Conservation (phyloP, 495 filamentous ascomycete genomes). For the Trichoderma asperelloides region DNA sequence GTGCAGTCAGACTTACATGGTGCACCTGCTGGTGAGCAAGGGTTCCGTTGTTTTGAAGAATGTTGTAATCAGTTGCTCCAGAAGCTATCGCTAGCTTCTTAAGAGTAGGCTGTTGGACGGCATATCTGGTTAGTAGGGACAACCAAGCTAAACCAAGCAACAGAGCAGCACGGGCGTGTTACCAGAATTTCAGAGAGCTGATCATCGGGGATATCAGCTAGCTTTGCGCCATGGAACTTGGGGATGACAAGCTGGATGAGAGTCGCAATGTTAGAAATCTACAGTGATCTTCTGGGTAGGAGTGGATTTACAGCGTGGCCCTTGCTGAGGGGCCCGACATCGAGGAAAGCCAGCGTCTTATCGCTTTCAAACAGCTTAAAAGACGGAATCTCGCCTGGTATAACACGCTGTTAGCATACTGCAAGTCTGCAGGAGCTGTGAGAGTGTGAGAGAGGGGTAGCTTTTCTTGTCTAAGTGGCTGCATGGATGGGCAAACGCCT, state of each 20-base stretch:
- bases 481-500: background rate
- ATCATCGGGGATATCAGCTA: slow-evolving; percentile 90
- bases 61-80: slow-evolving; percentile 75
- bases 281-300: background rate
- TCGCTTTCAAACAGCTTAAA: slow-evolving; percentile 93
- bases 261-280: background rate
- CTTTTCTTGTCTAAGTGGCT: background rate
- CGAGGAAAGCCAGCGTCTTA: slow-evolving; percentile 91
- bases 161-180: slow-evolving; percentile 21
- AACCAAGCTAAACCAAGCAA: background rate
- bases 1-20: slow-evolving; percentile 54
- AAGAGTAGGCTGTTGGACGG: slow-evolving; percentile 55
- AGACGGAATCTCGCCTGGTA: slow-evolving; percentile 79
- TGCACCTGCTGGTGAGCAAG: slow-evolving; percentile 92
- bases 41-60: slow-evolving; percentile 92
- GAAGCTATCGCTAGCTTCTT: slow-evolving; percentile 77
- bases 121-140: too few relatives aligned
- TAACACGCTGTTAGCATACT: slow-evolving; percentile 8
- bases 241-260: slow-evolving; percentile 77
- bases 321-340: slow-evolving; percentile 78
- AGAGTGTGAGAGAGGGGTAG: slow-evolving; percentile 13
- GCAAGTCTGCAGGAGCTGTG: too few relatives aligned
- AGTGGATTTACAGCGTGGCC: slow-evolving; percentile 62
- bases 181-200: slow-evolving; percentile 74
- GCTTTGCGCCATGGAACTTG: slow-evolving; percentile 87